Evolutionary conservation across 805 yeast species (phyloP), one percentile per base, ranked within the genome.

Genomic region (Grigorovia transvaalensis): DNA sequence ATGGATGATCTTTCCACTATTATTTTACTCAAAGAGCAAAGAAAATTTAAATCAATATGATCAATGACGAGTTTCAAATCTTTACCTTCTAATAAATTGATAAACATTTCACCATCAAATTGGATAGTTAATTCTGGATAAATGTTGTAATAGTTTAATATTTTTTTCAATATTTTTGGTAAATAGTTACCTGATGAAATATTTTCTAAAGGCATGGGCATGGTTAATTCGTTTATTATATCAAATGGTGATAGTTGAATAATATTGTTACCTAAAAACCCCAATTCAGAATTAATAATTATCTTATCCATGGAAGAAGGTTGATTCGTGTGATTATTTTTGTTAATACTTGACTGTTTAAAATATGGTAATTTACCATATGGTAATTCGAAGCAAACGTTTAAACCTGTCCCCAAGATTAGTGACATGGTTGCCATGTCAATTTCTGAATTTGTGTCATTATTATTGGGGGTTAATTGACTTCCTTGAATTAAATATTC

Each of bases 381-480:
- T 18, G 62, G 60, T n/a, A 64, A 29, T 33, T 61, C 64, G 58
- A 67, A 79, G 70, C 66, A 79, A 40, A 79, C 63, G 57, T 84
- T 84, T 50, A 79, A 64, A 1, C 90, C 90, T 2, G 90, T 84
- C 0, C 90, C 89, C 49, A 83, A 64, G 2, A 84, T 85, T 56
- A 84, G 56, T 0, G 85, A 84, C 46, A 82, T 57, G 2, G 54
- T 51, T 18, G 18, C 17, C 13, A 23, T 29, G 9, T 46, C 23
- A 50, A 74, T 72, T 15, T 15, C 17, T 15, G 17, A 15, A 15
- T 6, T 38, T 17, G n/a, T 41, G 19, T 45, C 27, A 15, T 33
- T 33, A 13, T 44, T n/a, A n/a, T 41, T 12, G 19, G 8, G n/a
- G n/a, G n/a, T n/a, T 13, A 35, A 20, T 2, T 68, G 53, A 12